Conservation (phyloP, 306 rosid species). For the Dalbergia cultrata region DNA sequence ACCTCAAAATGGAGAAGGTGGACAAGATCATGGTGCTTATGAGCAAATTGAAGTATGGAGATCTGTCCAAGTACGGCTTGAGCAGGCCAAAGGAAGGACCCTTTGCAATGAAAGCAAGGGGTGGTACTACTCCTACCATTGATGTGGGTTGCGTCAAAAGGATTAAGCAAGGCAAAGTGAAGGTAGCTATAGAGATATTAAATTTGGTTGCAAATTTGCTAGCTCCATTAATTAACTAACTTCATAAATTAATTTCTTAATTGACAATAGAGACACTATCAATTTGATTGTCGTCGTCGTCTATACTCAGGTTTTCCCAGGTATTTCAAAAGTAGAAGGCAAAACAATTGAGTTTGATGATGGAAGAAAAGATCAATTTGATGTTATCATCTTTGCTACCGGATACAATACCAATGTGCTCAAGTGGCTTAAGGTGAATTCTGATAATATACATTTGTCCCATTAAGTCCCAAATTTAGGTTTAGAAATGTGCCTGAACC, state of each 20-base stretch:
- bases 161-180: constrained; percentile 56
- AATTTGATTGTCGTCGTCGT: background rate
- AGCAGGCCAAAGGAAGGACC: constrained; percentile 65
- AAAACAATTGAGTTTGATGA: constrained; percentile 49
- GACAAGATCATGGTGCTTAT: constrained; percentile 49
- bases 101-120: constrained; percentile 47
- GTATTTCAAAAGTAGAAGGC: constrained; percentile 44
- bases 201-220: background rate
- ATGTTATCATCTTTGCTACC: constrained; percentile 73
- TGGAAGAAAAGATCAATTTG: constrained; percentile 50
- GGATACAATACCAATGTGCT: constrained; percentile 68
- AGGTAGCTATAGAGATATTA: constrained; percentile 50
- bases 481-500: background rate
- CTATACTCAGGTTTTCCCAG: constrained; percentile 58
- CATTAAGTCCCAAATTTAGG: background rate
- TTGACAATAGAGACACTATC: no score
- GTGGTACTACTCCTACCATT: constrained; percentile 68
- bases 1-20: constrained; percentile 41
- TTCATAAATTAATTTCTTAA: background rate
- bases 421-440: constrained; percentile 71
- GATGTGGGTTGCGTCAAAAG: constrained; percentile 64
- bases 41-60: constrained; percentile 54
- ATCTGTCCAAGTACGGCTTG: constrained; percentile 59
- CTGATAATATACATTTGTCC: background rate
- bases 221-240: background rate